Evolutionary conservation across 129 eudicot genomes (phyloP).

Genomic region (Chrysanthemum seticuspe): DNA sequence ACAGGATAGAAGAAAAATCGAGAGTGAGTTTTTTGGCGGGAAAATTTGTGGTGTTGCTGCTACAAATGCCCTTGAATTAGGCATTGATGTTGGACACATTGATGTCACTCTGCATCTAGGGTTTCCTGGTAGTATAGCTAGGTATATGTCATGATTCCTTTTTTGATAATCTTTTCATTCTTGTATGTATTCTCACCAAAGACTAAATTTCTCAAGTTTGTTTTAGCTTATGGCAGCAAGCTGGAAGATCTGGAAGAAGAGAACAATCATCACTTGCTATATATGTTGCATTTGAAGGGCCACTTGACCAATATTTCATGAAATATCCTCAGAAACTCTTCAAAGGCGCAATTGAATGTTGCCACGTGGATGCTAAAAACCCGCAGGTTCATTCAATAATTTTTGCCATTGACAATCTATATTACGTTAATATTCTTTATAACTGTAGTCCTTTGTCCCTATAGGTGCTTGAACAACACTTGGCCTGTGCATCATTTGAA

Average conservation of each 20-base stretch:
- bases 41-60: constrained; percentile 84
- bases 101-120: constrained; percentile 97
- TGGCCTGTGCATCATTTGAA: constrained; percentile 82
- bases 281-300: constrained; percentile 98
- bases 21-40: constrained; percentile 73
- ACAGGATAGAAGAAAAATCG: constrained; percentile 91
- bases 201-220: neutral
- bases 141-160: constrained; percentile 40
- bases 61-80: constrained; percentile 96
- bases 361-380: constrained; percentile 85
- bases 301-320: constrained; percentile 95
- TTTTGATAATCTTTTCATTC: constrained; percentile 6
- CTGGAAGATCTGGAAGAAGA: constrained; percentile 98
- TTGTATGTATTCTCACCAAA: constrained; percentile 15
- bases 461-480: constrained; percentile 77
- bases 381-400: constrained; percentile 34
- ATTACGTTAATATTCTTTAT: neutral
- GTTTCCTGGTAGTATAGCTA: constrained; percentile 95
- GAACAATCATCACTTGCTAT: constrained; percentile 86
- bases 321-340: constrained; percentile 81
- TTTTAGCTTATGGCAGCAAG: constrained; percentile 97
- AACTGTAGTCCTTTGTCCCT: neutral
- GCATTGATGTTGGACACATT: constrained; percentile 95
- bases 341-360: constrained; percentile 75
- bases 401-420: constrained; percentile 21